A percentile compares a stretch with the other conserved stretches of the same genome.
phyloP scores from a whole-genome alignment of 139 green algal species.

The Prasinococcaceae sp. region DNA sequence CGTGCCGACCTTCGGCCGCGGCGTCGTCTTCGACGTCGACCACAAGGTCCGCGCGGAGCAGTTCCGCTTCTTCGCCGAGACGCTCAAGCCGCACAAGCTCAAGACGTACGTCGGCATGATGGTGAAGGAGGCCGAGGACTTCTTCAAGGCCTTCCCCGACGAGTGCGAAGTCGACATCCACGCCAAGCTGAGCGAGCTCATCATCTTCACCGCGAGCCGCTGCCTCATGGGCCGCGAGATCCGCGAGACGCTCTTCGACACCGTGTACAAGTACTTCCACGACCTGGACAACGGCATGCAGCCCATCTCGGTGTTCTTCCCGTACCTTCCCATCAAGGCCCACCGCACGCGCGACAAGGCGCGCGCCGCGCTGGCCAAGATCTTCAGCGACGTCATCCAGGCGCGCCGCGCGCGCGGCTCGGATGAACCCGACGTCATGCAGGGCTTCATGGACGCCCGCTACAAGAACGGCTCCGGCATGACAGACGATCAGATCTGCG shows the following conservation, averaged over 20 bases:
- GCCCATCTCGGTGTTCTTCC: constrained; percentile 73
- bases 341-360: constrained; percentile 71
- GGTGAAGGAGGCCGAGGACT: constrained; percentile 68
- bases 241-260: constrained; percentile 78
- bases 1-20: constrained; percentile 88
- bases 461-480: constrained; percentile 66
- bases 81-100: constrained; percentile 70
- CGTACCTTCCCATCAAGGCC: constrained; percentile 77
- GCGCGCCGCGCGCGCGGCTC: constrained; percentile 36
- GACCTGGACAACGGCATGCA: constrained; percentile 93
- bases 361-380: constrained; percentile 41
- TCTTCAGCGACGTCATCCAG: constrained; percentile 75
- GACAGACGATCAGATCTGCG: constrained; percentile 83
- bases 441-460: constrained; percentile 80
- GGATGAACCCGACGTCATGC: constrained; percentile 76
- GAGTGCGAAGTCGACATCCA: constrained; percentile 75
- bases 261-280: constrained; percentile 74
- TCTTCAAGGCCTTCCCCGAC: constrained; percentile 77
- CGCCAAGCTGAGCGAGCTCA: constrained; percentile 70
- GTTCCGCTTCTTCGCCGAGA: constrained; percentile 90
- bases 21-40: constrained; percentile 97
- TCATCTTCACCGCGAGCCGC: constrained; percentile 80
- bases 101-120: constrained; percentile 78
- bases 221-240: constrained; percentile 85
- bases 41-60: constrained; percentile 81